Percentiles rank a stretch among this genome's conserved stretches.
Conservation (phyloP, 345 rosid species). For the Hibiscus tridactylites region DNA sequence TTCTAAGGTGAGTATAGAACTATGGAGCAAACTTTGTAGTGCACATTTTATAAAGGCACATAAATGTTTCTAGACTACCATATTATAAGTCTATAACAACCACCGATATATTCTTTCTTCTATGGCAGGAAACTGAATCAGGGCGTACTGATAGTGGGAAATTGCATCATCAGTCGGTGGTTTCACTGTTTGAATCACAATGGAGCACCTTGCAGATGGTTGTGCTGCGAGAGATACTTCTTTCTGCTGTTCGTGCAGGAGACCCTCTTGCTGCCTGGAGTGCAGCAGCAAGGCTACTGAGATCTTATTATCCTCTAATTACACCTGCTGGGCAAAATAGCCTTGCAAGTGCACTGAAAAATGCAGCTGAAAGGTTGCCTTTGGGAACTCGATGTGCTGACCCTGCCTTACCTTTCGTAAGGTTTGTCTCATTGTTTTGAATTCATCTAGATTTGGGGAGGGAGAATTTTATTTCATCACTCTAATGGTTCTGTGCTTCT, state of each 20-base stretch:
- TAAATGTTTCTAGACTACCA: no score
- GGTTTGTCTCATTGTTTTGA: slow-evolving; percentile 32
- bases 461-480: background rate
- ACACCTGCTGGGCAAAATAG: slow-evolving; percentile 99
- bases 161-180: slow-evolving; percentile 73
- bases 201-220: slow-evolving; percentile 99
- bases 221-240: slow-evolving; percentile 90
- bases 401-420: slow-evolving; percentile 92
- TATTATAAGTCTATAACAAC: background rate
- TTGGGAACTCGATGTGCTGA: slow-evolving; percentile 95
- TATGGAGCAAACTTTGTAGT: background rate
- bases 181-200: slow-evolving; percentile 85
- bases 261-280: slow-evolving; percentile 99
- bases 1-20: slow-evolving; percentile 38
- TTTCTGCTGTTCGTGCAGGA: slow-evolving; percentile 95
- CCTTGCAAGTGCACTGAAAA: slow-evolving; percentile 81
- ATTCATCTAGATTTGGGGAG: background rate
- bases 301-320: slow-evolving; percentile 91
- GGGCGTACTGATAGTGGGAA: slow-evolving; percentile 62
- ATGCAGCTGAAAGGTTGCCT: slow-evolving; percentile 87
- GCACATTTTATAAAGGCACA: background rate
- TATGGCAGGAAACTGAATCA: slow-evolving; percentile 47
- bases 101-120: slow-evolving; percentile 3
- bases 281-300: slow-evolving; percentile 90
- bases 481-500: background rate